phyloP scores from a whole-genome alignment of 768 basidiomycete genomes.

The Fomitopsis pulvina region DNA sequence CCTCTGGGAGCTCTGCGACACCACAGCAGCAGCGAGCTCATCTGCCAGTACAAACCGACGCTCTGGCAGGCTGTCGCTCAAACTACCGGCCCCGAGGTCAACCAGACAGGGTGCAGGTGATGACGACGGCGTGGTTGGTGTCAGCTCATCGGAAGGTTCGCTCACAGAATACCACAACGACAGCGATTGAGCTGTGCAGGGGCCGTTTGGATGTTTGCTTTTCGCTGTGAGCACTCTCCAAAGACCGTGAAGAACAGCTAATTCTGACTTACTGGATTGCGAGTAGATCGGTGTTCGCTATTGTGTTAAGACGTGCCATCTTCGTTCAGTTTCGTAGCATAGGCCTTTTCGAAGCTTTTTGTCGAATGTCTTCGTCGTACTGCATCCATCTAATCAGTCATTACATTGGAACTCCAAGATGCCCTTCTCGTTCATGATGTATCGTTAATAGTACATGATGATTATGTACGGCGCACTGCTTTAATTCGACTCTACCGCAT shows the following conservation, averaged over 20 bases:
- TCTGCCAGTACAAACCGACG: neutral
- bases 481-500: neutral
- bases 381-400: too few species aligned
- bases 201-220: neutral
- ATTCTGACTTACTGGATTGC: neutral
- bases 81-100: neutral
- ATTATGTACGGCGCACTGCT: too few species aligned
- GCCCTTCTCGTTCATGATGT: too few species aligned
- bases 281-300: neutral
- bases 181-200: neutral
- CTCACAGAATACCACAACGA: neutral
- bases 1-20: neutral
- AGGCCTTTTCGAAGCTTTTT: too few species aligned
- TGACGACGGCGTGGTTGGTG: neutral
- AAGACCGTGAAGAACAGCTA: too few species aligned
- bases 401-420: too few species aligned
- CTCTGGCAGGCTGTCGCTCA: neutral
- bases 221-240: neutral
- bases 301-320: too few species aligned
- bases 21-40: neutral
- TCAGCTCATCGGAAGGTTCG: neutral
- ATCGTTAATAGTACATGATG: too few species aligned
- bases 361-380: too few species aligned
- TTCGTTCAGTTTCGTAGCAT: too few species aligned
- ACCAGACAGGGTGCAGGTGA: neutral